phyloP scores from a whole-genome alignment of 2,329 filamentous ascomycete species.

The Pestalotiopsis fici region DNA sequence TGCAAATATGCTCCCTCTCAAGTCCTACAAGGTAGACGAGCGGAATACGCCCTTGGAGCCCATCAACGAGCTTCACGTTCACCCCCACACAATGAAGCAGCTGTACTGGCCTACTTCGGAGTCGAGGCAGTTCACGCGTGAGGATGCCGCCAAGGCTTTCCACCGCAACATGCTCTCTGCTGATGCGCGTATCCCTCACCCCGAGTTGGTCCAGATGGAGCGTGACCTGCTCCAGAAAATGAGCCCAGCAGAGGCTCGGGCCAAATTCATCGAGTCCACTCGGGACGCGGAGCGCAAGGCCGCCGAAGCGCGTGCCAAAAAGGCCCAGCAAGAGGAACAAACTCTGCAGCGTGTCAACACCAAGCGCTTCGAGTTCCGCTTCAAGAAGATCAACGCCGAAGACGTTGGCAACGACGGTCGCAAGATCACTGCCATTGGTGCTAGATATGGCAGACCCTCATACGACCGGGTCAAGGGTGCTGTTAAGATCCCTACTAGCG shows the following conservation, averaged over 20 bases:
- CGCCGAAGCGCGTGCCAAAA: slow-evolving; percentile 35
- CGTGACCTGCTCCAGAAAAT: slow-evolving; percentile 42
- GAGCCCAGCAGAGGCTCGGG: slow-evolving; percentile 34
- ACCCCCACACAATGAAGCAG: slow-evolving; percentile 62
- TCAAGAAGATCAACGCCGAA: slow-evolving; percentile 60
- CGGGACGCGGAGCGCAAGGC: slow-evolving; percentile 44
- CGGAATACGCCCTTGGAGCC: slow-evolving; percentile 54
- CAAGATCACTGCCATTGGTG: slow-evolving; percentile 53
- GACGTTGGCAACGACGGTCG: slow-evolving; percentile 56
- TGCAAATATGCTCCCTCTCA: slow-evolving; percentile 76
- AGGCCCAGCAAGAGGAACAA: slow-evolving; percentile 31
- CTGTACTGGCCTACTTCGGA: slow-evolving; percentile 66
- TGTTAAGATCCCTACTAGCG: slow-evolving; percentile 68
- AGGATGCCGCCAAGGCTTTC: slow-evolving; percentile 67
- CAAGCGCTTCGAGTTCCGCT: slow-evolving; percentile 63
- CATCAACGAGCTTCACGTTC: slow-evolving; percentile 67
- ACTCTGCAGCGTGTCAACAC: slow-evolving; percentile 47
- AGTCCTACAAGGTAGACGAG: slow-evolving; percentile 53
- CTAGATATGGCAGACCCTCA: slow-evolving; percentile 64
- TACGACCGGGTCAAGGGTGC: slow-evolving; percentile 64
- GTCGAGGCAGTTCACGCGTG: slow-evolving; percentile 63
- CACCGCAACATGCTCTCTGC: slow-evolving; percentile 60
- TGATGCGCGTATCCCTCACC: slow-evolving; percentile 63
- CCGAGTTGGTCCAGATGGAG: slow-evolving; percentile 60
- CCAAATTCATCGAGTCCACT: slow-evolving; percentile 38